Conservation (phyloP, 768 basidiomycete genomes). For the Suillus weaverae region DNA sequence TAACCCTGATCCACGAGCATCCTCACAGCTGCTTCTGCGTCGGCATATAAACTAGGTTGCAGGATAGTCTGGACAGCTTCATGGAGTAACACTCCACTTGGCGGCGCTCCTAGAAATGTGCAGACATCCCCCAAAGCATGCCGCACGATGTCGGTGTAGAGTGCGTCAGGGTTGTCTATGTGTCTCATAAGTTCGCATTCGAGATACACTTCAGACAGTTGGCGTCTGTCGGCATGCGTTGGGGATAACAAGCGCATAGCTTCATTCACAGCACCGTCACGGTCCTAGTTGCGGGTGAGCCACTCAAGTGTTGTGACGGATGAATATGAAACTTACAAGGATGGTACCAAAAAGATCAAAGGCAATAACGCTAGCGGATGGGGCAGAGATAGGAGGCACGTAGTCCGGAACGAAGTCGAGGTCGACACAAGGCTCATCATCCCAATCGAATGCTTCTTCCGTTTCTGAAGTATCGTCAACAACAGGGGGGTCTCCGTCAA, state of each 20-base stretch:
- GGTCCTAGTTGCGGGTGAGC: neutral
- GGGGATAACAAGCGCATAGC: neutral
- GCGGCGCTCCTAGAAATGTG: neutral
- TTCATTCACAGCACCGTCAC: neutral
- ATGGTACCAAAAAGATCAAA: constrained; percentile 1
- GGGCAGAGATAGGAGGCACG: neutral
- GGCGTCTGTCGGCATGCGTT: neutral
- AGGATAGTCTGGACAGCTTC: neutral
- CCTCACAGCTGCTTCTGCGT: neutral
- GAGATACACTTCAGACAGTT: neutral
- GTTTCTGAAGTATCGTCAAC: neutral
- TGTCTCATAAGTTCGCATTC: constrained; percentile 6
- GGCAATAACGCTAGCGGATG: neutral
- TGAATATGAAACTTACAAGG: neutral
- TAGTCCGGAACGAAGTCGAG: neutral
- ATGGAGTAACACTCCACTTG: neutral
- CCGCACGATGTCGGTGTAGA: neutral
- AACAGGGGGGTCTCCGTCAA: neutral
- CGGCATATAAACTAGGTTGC: neutral
- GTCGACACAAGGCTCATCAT: neutral
- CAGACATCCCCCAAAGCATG: neutral
- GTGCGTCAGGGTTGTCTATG: neutral
- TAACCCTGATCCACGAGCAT: neutral
- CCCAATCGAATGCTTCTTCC: neutral
- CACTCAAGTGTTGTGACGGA: neutral